Percentiles rank a stretch among this genome's conserved stretches.
Conservation (phyloP, 768 basidiomycete species). For the Boletus tylopilopsis region DNA sequence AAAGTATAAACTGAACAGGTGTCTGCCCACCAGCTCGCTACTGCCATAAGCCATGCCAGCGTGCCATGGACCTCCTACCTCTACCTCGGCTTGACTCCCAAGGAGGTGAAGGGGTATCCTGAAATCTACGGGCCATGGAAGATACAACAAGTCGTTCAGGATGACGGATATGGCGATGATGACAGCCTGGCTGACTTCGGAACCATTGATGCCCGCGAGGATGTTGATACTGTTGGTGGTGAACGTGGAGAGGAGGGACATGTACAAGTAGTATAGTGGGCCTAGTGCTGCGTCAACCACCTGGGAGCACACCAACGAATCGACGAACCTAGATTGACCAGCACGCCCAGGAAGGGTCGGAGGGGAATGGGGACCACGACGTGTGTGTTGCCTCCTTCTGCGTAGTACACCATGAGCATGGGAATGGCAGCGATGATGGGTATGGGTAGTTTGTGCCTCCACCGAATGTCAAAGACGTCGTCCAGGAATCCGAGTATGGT, state of each 20-base stretch:
- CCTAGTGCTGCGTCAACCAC: constrained; percentile 45
- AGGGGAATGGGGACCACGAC: constrained; percentile 89
- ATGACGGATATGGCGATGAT: constrained; percentile 90
- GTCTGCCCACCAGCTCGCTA: constrained; percentile 82
- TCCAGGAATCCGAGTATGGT: constrained; percentile 95
- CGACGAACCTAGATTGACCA: constrained; percentile 86
- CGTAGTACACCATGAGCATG: constrained; percentile 93
- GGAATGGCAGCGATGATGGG: constrained; percentile 95
- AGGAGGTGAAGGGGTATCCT: constrained; percentile 68
- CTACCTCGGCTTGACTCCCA: constrained; percentile 61
- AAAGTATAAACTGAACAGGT: constrained; percentile 95
- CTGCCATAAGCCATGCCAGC: constrained; percentile 87
- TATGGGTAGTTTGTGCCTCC: constrained; percentile 97
- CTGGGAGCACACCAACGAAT: neutral
- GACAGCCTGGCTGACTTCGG: constrained; percentile 90
- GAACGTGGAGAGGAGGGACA: constrained; percentile 94
- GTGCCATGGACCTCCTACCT: constrained; percentile 74
- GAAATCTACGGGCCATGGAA: constrained; percentile 83
- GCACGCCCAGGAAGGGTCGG: constrained; percentile 64
- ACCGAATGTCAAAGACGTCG: constrained; percentile 97
- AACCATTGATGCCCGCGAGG: constrained; percentile 94
- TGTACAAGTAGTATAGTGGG: constrained; percentile 93
- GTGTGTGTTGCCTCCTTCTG: constrained; percentile 89
- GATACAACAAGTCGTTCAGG: constrained; percentile 88
- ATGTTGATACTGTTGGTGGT: constrained; percentile 99